Evolutionary conservation across 1,284 basidiomycete species (phyloP), one percentile per base, ranked within the genome.

Genomic region (Exobasidium cylindrosporum): DNA sequence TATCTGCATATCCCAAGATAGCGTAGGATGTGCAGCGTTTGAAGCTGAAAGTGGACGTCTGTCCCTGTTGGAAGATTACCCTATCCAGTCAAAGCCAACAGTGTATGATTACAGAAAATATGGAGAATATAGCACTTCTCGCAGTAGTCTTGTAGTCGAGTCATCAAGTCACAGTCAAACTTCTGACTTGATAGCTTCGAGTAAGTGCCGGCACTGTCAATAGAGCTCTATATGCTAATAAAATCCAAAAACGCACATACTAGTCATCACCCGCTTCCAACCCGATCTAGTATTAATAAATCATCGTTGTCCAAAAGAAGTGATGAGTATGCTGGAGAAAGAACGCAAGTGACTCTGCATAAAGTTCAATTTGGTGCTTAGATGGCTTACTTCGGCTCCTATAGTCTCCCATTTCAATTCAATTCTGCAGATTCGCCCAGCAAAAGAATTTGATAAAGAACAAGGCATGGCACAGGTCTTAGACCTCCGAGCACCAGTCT

Each of bases 21-120:
- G 5, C 2, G n/a, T 55, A 29, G 53, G 53, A 6, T 55, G 53
- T 29, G 53, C 53, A 2, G 53, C 32, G 17, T 55, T 31, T 29
- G 32, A 55, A 23, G 11, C 31, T 21, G 53, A 2, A 23, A 55
- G 3, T 35, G n/a, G 40, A 23, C 21, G 30, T 13, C 21, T 55
- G 3, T 23, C n/a, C 30, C 53, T 55, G 4, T 21, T 55, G 32
- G 32, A 55, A 44, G 53, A 55, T 26, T 31, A 21, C 21, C 47
- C 47, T 7, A 24, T 50, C 7, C 47, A 50, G 47, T 7, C 23
- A 50, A 31, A 14, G 23, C n/a, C n/a, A n/a, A n/a, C n/a, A n/a
- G n/a, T n/a, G n/a, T n/a, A n/a, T n/a, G n/a, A n/a, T n/a, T n/a
- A n/a, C n/a, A n/a, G n/a, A n/a, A n/a, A n/a, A n/a, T n/a, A n/a